These are phyloP conservation scores for Leishmania major DNA, from an alignment of 208 protist genomes.

Conservation along the genomic window DNA sequence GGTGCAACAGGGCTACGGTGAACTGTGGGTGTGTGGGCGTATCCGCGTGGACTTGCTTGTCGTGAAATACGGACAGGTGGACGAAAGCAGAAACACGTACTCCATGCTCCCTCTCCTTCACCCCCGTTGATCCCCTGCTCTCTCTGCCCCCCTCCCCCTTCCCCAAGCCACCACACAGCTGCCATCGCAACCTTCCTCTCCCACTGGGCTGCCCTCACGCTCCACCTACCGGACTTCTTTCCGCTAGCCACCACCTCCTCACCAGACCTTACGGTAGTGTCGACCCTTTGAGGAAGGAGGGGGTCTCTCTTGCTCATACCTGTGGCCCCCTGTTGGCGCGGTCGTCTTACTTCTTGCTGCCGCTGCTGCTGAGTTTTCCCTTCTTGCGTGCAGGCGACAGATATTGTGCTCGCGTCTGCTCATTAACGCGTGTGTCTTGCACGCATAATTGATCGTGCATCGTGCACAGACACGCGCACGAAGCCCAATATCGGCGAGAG, in stretches of 20 bases:
- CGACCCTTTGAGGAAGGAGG: not conserved
- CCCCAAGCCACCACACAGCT: not conserved
- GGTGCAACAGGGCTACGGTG: too few species aligned
- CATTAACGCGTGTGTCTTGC: not conserved
- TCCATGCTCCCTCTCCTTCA: not conserved
- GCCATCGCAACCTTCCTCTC: not conserved
- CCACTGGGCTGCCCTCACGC: not conserved
- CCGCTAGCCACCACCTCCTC: not conserved
- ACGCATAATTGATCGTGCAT: not conserved
- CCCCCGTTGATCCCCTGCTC: not conserved
- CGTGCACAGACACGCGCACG: not conserved
- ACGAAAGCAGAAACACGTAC: too few species aligned
- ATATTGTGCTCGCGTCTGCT: not conserved
- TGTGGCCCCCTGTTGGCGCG: not conserved
- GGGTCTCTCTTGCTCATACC: not conserved
- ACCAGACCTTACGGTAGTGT: not conserved
- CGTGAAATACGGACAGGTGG: too few species aligned
- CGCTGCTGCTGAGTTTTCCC: not conserved
- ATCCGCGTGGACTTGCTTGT: too few species aligned
- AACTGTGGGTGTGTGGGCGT: too few species aligned
- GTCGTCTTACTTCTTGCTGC: not conserved
- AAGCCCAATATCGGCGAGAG: not conserved
- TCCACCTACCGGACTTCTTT: not conserved
- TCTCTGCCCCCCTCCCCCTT: not conserved
- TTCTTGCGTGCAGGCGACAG: not conserved